Conservation (phyloP, 192 early-diverging fungal genomes). For the Radiomyces spectabilis region DNA sequence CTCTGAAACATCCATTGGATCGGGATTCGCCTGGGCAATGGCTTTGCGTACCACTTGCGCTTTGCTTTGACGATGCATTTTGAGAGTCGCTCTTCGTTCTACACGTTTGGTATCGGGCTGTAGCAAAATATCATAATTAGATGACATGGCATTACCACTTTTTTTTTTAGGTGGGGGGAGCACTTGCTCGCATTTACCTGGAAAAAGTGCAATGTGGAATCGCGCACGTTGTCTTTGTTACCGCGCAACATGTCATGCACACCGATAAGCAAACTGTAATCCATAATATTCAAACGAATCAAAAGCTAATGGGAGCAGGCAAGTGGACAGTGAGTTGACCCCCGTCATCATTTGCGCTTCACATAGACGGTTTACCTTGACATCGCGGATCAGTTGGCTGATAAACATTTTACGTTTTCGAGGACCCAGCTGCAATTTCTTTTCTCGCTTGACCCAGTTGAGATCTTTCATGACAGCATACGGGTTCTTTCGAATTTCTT, state of each 20-base stretch:
- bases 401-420: constrained; percentile 74
- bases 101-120: constrained; percentile 30
- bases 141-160: too few relatives aligned
- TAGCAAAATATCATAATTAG: not conserved
- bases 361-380: constrained; percentile 43
- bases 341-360: not conserved
- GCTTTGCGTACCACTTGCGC: constrained; percentile 47
- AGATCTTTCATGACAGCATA: constrained; percentile 93
- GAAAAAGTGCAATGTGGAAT: constrained; percentile 84
- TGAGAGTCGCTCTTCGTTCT: constrained; percentile 32
- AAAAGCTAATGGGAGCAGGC: constrained; percentile 26
- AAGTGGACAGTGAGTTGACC: not conserved
- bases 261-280: constrained; percentile 95
- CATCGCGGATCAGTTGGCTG: constrained; percentile 80
- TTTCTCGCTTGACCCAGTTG: constrained; percentile 81
- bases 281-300: constrained; percentile 52
- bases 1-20: constrained; percentile 50
- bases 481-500: constrained; percentile 72
- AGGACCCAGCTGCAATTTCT: constrained; percentile 77
- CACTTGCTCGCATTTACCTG: too few relatives aligned
- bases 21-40: constrained; percentile 49
- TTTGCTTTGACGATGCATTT: constrained; percentile 46
- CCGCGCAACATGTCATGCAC: constrained; percentile 84
- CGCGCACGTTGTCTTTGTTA: constrained; percentile 88
- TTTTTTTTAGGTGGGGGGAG: too few relatives aligned